phyloP scores from a whole-genome alignment of 2,329 filamentous ascomycete genomes.

The Fusarium sp. region DNA sequence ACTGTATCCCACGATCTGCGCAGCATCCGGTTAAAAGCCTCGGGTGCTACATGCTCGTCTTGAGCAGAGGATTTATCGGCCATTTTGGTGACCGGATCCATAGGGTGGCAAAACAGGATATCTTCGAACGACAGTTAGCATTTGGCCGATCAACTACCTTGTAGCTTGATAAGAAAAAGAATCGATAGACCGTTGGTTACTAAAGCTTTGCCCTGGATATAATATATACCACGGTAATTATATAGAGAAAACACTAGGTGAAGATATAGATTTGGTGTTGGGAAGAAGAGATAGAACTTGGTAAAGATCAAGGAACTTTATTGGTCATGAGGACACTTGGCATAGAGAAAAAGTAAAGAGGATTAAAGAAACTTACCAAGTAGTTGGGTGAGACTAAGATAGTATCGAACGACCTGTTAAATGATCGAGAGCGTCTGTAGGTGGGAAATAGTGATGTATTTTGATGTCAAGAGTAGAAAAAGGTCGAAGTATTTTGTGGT shows the following conservation, averaged over 20 bases:
- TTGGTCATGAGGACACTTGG: background rate
- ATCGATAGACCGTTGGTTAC: background rate
- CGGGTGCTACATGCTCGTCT: background rate
- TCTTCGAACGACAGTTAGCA: background rate
- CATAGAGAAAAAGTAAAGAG: too few relatives aligned
- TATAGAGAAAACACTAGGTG: background rate
- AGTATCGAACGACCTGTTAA: too few relatives aligned
- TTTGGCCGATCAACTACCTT: background rate
- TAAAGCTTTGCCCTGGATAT: background rate
- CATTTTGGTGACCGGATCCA: background rate
- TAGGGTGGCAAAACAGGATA: background rate
- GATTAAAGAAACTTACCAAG: too few relatives aligned
- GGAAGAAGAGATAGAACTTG: constrained; percentile 1
- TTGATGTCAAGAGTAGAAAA: background rate
- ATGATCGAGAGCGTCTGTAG: background rate
- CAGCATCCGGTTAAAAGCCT: constrained; percentile 20
- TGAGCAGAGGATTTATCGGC: background rate
- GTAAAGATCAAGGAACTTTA: background rate
- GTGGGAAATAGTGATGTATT: background rate
- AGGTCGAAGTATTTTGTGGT: background rate
- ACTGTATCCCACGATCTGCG: constrained; percentile 30
- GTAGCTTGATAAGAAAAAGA: background rate
- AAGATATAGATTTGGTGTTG: background rate
- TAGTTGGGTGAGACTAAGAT: background rate
- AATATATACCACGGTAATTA: background rate